phyloP scores from a whole-genome alignment of 2,329 filamentous ascomycete species.

The Shiraia sp. region DNA sequence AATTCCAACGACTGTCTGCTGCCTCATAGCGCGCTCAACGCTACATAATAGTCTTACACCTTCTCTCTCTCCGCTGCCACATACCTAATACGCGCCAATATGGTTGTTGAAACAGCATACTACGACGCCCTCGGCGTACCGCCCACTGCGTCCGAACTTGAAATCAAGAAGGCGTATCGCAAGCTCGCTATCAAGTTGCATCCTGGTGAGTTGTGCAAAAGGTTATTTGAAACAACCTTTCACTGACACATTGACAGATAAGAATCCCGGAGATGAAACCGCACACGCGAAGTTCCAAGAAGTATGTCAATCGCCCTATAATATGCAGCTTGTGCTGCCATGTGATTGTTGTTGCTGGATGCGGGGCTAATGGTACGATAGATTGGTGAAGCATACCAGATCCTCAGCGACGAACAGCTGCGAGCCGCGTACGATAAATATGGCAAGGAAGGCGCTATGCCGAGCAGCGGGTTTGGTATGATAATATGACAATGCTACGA shows the following conservation, averaged over 20 bases:
- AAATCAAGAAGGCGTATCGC: constrained; percentile 97
- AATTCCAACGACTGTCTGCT: constrained; percentile 18
- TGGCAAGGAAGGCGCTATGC: constrained; percentile 93
- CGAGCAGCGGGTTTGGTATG: constrained; percentile 82
- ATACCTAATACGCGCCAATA: constrained; percentile 41
- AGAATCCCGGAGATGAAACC: constrained; percentile 94
- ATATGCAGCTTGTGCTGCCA: constrained; percentile 2
- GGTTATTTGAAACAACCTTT: constrained; percentile 2
- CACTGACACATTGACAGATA: constrained; percentile 64
- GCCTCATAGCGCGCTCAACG: constrained; percentile 22
- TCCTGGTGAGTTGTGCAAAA: constrained; percentile 62
- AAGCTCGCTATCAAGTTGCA: constrained; percentile 91
- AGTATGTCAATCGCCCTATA: constrained; percentile 52
- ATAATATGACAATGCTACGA: neutral
- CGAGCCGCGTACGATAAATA: constrained; percentile 94
- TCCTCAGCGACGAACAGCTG: constrained; percentile 84
- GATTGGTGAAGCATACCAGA: constrained; percentile 74
- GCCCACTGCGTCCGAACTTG: constrained; percentile 82
- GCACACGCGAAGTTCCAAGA: constrained; percentile 94
- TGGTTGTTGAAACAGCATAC: constrained; percentile 88
- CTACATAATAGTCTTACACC: constrained; percentile 6
- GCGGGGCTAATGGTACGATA: constrained; percentile 40
- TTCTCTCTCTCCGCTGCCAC: constrained; percentile 9
- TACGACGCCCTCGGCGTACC: constrained; percentile 85
- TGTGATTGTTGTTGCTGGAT: constrained; percentile 7